These are phyloP conservation scores for Rhynchosporium graminicola DNA, from an alignment of 2,329 filamentous ascomycete genomes.

Conservation along the genomic window DNA sequence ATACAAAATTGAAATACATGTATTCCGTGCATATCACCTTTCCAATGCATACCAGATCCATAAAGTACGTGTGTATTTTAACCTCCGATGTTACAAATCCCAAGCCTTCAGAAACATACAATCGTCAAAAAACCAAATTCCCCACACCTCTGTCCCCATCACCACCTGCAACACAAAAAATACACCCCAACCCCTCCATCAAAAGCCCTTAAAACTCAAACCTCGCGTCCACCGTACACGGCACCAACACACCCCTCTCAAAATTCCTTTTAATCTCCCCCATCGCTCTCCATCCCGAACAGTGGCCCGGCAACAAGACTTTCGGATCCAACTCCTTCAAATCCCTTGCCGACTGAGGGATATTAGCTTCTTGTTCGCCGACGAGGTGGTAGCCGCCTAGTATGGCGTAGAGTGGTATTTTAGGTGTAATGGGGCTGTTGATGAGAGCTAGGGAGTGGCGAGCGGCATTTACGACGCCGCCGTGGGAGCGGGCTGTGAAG, in stretches of 20 bases:
- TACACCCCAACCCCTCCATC: neutral
- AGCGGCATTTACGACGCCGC: constrained; percentile 54
- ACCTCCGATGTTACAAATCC: too few species aligned
- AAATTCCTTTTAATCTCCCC: constrained; percentile 53
- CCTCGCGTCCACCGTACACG: too few species aligned
- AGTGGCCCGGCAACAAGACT: constrained; percentile 56
- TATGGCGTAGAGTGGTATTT: constrained; percentile 49
- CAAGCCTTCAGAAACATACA: too few species aligned
- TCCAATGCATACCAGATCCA: too few species aligned
- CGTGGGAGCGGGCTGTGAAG: constrained; percentile 58
- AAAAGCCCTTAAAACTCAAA: too few species aligned
- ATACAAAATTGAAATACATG: too few species aligned
- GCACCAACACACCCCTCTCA: constrained; percentile 36
- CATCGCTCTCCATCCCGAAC: constrained; percentile 57
- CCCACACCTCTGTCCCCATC: too few species aligned
- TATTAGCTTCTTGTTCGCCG: constrained; percentile 46
- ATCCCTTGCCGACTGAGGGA: constrained; percentile 50
- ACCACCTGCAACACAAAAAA: too few species aligned
- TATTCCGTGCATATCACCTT: too few species aligned
- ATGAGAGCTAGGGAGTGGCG: constrained; percentile 48
- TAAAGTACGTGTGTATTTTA: too few species aligned
- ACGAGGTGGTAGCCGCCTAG: constrained; percentile 57
- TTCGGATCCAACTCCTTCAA: constrained; percentile 49
- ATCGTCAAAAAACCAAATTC: too few species aligned
- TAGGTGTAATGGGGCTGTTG: constrained; percentile 26